Conservation (phyloP, 768 basidiomycete genomes). For the Phaeotremella fagi region DNA sequence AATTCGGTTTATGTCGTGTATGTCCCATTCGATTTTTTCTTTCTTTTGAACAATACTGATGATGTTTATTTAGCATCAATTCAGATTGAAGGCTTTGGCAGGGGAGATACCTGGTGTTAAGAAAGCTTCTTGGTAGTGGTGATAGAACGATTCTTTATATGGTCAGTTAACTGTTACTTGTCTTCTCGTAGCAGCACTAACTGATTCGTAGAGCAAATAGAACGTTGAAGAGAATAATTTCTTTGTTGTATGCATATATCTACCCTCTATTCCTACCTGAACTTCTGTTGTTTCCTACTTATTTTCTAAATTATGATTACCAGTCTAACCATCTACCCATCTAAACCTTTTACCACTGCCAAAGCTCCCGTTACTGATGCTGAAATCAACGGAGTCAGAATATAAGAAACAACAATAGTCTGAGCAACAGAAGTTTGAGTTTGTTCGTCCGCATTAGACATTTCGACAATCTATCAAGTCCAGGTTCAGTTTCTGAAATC, state of each 20-base stretch:
- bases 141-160: background rate
- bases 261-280: slow-evolving; percentile 7
- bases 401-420: slow-evolving; percentile 41
- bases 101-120: slow-evolving; percentile 81
- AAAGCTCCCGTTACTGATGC: slow-evolving; percentile 36
- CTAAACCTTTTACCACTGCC: slow-evolving; percentile 23
- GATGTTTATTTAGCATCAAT: slow-evolving; percentile 67
- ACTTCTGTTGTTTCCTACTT: too few relatives aligned
- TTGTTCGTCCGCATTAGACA: slow-evolving; percentile 37
- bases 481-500: background rate
- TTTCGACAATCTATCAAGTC: slow-evolving; percentile 19
- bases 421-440: slow-evolving; percentile 38
- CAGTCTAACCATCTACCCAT: too few relatives aligned
- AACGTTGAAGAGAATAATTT: too few relatives aligned
- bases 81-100: slow-evolving; percentile 73
- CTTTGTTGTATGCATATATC: slow-evolving; percentile 19
- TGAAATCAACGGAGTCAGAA: slow-evolving; percentile 39
- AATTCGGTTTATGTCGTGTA: slow-evolving; percentile 82
- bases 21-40: slow-evolving; percentile 15
- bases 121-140: slow-evolving; percentile 81
- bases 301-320: too few relatives aligned
- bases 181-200: too few relatives aligned
- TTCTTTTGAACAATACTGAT: background rate
- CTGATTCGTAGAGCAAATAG: background rate
- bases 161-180: background rate